Evolutionary conservation across 2,329 filamentous ascomycete genomes (phyloP).

Genomic region (Trichoderma aggressivum): DNA sequence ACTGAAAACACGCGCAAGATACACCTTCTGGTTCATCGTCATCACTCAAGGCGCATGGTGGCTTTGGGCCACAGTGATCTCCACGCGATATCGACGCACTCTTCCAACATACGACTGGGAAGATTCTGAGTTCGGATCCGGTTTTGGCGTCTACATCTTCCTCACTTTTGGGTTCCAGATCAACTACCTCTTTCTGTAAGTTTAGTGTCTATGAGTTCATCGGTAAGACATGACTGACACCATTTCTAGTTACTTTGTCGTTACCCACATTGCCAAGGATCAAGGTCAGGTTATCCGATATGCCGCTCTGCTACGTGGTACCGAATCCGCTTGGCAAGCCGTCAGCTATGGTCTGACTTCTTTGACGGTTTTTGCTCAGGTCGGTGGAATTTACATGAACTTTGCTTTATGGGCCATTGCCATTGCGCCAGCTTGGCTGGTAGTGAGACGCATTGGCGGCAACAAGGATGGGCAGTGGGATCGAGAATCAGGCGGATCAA

Average conservation of each 20-base stretch:
- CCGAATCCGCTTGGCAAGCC: constrained; percentile 70
- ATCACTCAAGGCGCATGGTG: constrained; percentile 66
- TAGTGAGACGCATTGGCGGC: constrained; percentile 48
- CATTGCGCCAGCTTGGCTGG: constrained; percentile 63
- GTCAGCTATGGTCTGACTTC: constrained; percentile 67
- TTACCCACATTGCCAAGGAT: constrained; percentile 60
- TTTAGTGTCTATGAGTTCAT: neutral
- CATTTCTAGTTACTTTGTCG: constrained; percentile 59
- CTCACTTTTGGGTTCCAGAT: constrained; percentile 66
- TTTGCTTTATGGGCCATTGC: constrained; percentile 65
- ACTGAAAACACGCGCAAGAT: constrained; percentile 52
- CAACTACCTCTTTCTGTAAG: constrained; percentile 68
- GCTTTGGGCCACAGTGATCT: constrained; percentile 66
- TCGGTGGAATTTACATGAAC: constrained; percentile 68
- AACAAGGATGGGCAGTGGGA: neutral
- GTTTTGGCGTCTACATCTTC: constrained; percentile 66
- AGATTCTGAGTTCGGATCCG: constrained; percentile 59
- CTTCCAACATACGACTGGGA: constrained; percentile 65
- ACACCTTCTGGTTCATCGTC: constrained; percentile 52
- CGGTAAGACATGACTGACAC: neutral
- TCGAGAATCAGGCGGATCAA: constrained; percentile 2
- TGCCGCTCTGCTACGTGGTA: constrained; percentile 64
- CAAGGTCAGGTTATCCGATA: constrained; percentile 65
- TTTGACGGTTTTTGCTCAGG: constrained; percentile 57
- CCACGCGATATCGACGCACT: constrained; percentile 55